Percentiles rank a stretch among this genome's conserved stretches.
Evolutionary conservation across 768 basidiomycete genomes (phyloP).

Genomic region (Sutorius australiensis): DNA sequence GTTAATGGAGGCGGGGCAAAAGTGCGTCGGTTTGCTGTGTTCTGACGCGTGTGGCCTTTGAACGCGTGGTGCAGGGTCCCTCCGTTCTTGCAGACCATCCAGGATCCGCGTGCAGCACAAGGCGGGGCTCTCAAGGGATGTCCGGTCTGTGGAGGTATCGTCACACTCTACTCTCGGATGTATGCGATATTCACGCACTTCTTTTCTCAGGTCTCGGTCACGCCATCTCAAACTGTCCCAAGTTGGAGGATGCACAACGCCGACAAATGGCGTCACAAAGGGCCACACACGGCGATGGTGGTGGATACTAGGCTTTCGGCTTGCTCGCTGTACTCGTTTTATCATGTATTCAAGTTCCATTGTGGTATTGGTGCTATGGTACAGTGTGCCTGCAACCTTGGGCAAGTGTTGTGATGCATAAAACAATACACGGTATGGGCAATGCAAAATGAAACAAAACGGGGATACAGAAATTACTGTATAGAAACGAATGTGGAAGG

Average conservation of each 20-base stretch:
- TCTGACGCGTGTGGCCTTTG: not conserved
- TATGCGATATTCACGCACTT: not conserved
- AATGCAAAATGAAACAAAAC: not conserved
- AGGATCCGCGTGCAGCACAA: slow-evolving; percentile 82
- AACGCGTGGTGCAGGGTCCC: slow-evolving; percentile 62
- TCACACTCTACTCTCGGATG: not conserved
- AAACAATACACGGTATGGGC: slow-evolving; percentile 11
- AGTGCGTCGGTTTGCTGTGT: slow-evolving; percentile 50
- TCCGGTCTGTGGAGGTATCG: slow-evolving; percentile 88
- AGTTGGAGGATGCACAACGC: slow-evolving; percentile 89
- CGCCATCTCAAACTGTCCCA: slow-evolving; percentile 91
- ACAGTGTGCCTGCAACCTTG: slow-evolving; percentile 1
- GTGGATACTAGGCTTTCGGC: slow-evolving; percentile 25
- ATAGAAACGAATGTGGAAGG: not conserved
- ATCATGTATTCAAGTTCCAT: not conserved
- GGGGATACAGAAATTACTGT: not conserved
- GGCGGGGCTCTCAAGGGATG: slow-evolving; percentile 83
- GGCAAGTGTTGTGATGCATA: not conserved
- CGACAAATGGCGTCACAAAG: slow-evolving; percentile 88
- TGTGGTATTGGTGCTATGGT: slow-evolving; percentile 5
- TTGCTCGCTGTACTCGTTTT: not conserved
- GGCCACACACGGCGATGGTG: slow-evolving; percentile 59
- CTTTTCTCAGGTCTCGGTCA: slow-evolving; percentile 78
- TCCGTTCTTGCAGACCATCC: slow-evolving; percentile 84
- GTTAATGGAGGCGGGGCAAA: slow-evolving; percentile 95